phyloP scores from a whole-genome alignment of 208 protist species.

The Acanthamoeba lenticulata region DNA sequence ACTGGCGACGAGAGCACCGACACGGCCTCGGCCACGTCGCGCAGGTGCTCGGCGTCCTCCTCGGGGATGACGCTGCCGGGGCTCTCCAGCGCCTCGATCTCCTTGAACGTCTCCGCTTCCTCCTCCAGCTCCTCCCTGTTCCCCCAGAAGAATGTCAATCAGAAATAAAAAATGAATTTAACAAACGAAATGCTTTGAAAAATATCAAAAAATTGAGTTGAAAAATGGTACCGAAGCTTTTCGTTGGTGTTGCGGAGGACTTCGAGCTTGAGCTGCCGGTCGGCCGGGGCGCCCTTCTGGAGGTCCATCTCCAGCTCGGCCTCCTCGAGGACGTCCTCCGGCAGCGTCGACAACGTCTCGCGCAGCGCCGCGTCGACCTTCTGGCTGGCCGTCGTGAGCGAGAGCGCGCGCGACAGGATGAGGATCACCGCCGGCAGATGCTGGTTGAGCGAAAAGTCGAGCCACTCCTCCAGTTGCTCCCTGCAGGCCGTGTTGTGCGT shows the following conservation, averaged over 20 bases:
- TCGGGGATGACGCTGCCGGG: slow-evolving; percentile 47
- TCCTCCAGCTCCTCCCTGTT: slow-evolving; percentile 63
- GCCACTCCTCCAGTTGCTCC: slow-evolving; percentile 74
- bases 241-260: slow-evolving; percentile 51
- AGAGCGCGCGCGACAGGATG: slow-evolving; percentile 79
- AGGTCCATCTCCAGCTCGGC: slow-evolving; percentile 58
- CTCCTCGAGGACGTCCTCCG: slow-evolving; percentile 59
- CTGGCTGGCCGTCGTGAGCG: background rate
- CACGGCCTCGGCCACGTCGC: slow-evolving; percentile 24
- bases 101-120: slow-evolving; percentile 8
- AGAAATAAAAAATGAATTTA: too few species aligned
- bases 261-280: slow-evolving; percentile 47
- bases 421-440: slow-evolving; percentile 73
- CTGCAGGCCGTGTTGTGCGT: too few species aligned
- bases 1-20: slow-evolving; percentile 48
- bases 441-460: slow-evolving; percentile 80
- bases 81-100: slow-evolving; percentile 55
- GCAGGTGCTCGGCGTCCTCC: slow-evolving; percentile 40
- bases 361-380: slow-evolving; percentile 25
- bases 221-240: background rate
- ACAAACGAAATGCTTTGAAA: too few species aligned
- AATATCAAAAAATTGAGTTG: background rate
- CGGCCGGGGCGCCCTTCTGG: background rate
- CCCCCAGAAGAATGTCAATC: too few species aligned
- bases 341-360: slow-evolving; percentile 53